phyloP scores from a whole-genome alignment of 768 basidiomycete genomes.

The Mycena kentingensis region DNA sequence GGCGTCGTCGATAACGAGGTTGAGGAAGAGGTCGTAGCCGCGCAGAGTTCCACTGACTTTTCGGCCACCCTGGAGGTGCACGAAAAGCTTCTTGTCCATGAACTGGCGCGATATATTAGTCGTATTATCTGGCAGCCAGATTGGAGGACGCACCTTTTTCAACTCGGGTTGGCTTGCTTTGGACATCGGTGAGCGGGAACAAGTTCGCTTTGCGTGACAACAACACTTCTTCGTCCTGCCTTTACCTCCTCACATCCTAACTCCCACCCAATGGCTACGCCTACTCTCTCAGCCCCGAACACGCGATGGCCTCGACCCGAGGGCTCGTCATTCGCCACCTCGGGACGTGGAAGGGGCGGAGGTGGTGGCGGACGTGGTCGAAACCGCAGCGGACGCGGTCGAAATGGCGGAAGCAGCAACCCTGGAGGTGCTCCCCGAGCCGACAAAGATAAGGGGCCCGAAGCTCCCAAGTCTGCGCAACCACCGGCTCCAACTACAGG shows the following conservation, averaged over 20 bases:
- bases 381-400: constrained; percentile 27
- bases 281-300: constrained; percentile 27
- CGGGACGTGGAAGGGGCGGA: constrained; percentile 32
- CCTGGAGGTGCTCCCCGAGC: no score
- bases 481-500: background rate
- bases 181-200: constrained; percentile 58
- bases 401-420: constrained; percentile 24
- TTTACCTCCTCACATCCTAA: background rate
- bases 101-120: constrained; percentile 55
- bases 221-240: background rate
- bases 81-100: constrained; percentile 97
- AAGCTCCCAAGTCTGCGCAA: no score
- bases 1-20: constrained; percentile 95
- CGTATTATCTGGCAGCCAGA: constrained; percentile 1
- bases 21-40: constrained; percentile 98
- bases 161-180: constrained; percentile 96
- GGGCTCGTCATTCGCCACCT: constrained; percentile 27
- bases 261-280: constrained; percentile 43
- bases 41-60: constrained; percentile 94
- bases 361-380: constrained; percentile 40
- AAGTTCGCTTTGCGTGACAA: background rate
- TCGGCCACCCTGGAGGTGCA: constrained; percentile 92
- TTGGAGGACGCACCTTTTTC: constrained; percentile 76
- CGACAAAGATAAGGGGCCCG: no score
- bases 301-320: constrained; percentile 20